phyloP scores from a whole-genome alignment of 805 yeast species.

The Nakazawaea wickerhamii region DNA sequence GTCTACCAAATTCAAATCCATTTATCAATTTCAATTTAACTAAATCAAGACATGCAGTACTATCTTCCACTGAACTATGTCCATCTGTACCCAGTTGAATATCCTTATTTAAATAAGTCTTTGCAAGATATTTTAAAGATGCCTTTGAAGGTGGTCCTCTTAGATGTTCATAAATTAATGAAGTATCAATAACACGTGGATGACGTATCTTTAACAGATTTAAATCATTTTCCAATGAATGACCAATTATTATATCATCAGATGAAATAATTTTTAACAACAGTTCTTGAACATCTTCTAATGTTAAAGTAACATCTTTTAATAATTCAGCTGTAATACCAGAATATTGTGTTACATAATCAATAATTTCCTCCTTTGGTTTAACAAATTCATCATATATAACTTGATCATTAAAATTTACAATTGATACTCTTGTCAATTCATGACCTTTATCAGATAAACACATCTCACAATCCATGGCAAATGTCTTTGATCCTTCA shows the following conservation, averaged over 20 bases:
- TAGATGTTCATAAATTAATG: slow-evolving; percentile 71
- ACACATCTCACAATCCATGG: slow-evolving; percentile 95
- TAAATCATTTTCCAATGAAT: slow-evolving; percentile 82
- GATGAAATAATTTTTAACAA: slow-evolving; percentile 43
- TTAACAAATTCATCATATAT: slow-evolving; percentile 71
- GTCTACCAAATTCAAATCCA: slow-evolving; percentile 63
- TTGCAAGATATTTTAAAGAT: slow-evolving; percentile 65
- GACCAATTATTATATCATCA: slow-evolving; percentile 76
- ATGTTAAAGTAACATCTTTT: slow-evolving; percentile 53
- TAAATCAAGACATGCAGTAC: slow-evolving; percentile 72
- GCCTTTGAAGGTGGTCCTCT: slow-evolving; percentile 81
- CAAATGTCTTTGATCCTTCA: slow-evolving; percentile 61
- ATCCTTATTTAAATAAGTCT: slow-evolving; percentile 42
- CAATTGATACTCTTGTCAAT: slow-evolving; percentile 71
- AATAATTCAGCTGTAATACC: slow-evolving; percentile 79
- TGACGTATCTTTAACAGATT: slow-evolving; percentile 67
- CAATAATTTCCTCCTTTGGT: slow-evolving; percentile 69
- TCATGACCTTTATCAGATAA: slow-evolving; percentile 54
- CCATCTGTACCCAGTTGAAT: slow-evolving; percentile 70
- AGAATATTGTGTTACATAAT: slow-evolving; percentile 78
- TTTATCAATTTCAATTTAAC: slow-evolving; percentile 62
- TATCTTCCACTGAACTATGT: slow-evolving; percentile 86
- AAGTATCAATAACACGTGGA: slow-evolving; percentile 73
- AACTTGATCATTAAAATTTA: slow-evolving; percentile 55
- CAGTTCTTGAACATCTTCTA: slow-evolving; percentile 61